Evolutionary conservation across 331 rosid genomes (phyloP), one percentile per base, ranked within the genome.

Genomic region (Pyrus hybrid): DNA sequence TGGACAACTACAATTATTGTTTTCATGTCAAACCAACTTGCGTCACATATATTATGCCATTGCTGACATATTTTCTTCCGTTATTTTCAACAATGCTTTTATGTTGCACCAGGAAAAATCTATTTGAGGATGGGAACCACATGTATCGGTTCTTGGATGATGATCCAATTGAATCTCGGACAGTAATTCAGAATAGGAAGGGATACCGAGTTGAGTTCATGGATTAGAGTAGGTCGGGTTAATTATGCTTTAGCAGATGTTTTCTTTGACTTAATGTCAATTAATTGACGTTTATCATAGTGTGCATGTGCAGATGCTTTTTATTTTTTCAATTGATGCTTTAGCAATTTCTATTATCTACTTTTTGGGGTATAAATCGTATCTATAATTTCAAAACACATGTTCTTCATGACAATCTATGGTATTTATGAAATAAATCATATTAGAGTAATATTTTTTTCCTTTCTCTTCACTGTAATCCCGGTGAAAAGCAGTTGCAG

Each of bases 81-180:
- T 79, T 41, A 77, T 56, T 71, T 73, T 73, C 71, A 76, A 75
- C 67, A 49, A 16, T 22, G 30, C 62, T 77, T 67, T 43, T 83
- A 30, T 57, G 45, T 77, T 74, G 25, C 63, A 81, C 47, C 74
- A 91, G 97, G 63, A 96, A 93, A 80, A 84, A 90, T 85, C 53
- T 83, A 63, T 88, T 91, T 60, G 97, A 91, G 82, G 97, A 94
- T 83, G 93, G 96, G 61, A 90, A 82, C 81, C 88, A 94, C 75
- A 67, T 90, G 63, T 91, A 94, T 80, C 91, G 96, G 71, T 91
- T 91, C 83, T 81, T 91, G 84, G 96, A 91, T 62, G 90, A 94
- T 72, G 93, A 94, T 80, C 97, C 97, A 54, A 32, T 79, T 37
- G 91, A 91, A 69, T 88, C 97, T 80, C 92, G 85, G 70, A 88